phyloP scores from a whole-genome alignment of 2,329 filamentous ascomycete genomes.

The Colletotrichum sp. region DNA sequence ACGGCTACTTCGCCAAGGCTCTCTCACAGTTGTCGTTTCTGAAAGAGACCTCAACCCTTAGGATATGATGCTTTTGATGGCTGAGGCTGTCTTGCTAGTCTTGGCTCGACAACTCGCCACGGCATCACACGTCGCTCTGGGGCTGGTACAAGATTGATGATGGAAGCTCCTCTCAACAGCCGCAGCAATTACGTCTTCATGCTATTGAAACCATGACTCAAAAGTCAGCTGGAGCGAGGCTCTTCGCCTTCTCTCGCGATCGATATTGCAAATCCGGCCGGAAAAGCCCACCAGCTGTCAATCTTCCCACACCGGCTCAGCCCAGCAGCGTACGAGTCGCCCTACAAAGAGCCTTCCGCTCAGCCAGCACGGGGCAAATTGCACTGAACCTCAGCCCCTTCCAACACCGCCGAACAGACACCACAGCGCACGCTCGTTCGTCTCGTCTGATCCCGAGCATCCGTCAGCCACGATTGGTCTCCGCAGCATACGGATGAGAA shows the following conservation, averaged over 20 bases:
- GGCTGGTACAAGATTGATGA: background rate
- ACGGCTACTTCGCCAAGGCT: background rate
- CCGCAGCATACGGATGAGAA: background rate
- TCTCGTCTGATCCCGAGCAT: background rate
- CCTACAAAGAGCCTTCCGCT: background rate
- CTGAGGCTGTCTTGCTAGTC: background rate
- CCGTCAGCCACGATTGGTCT: slow-evolving; percentile 2
- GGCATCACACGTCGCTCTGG: background rate
- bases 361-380: slow-evolving; percentile 20
- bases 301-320: slow-evolving; percentile 2
- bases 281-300: background rate
- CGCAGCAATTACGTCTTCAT: slow-evolving; percentile 2
- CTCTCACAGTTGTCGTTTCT: background rate
- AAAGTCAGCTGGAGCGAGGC: background rate
- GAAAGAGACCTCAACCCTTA: background rate
- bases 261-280: background rate
- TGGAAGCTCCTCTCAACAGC: slow-evolving; percentile 1
- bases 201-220: background rate
- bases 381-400: slow-evolving; percentile 16
- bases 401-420: background rate
- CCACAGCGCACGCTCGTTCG: background rate
- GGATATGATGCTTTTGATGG: background rate
- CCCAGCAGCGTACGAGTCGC: slow-evolving; percentile 5
- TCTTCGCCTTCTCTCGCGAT: background rate
- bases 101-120: background rate